phyloP scores from a whole-genome alignment of 345 rosid genomes.

The Pelargonium nanum region DNA sequence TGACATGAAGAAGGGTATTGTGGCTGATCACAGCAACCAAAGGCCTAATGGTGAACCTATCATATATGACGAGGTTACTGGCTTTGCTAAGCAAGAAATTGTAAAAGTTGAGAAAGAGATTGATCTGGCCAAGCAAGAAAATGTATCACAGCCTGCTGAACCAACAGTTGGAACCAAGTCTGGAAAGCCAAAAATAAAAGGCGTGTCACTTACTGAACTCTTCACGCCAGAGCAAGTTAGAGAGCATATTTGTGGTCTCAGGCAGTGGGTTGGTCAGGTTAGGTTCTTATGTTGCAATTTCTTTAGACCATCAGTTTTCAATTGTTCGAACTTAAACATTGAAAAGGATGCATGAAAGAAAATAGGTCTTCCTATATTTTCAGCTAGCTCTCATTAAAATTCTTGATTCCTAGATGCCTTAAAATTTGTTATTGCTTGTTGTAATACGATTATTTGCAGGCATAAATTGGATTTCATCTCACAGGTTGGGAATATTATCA shows the following conservation, averaged over 20 bases:
- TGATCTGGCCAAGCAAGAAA: constrained; percentile 49
- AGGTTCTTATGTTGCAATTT: not conserved
- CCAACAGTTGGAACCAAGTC: constrained; percentile 46
- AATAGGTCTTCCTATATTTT: not conserved
- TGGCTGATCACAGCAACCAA: constrained; percentile 36
- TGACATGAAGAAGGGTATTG: constrained; percentile 37
- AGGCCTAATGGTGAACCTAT: constrained; percentile 35
- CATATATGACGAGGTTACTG: constrained; percentile 20
- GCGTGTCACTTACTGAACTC: constrained; percentile 87
- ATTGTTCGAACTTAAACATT: not conserved
- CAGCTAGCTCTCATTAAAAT: too few relatives aligned
- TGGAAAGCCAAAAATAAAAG: constrained; percentile 91
- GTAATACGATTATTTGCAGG: not conserved
- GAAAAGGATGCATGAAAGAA: not conserved
- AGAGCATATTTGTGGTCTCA: constrained; percentile 85
- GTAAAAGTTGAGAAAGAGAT: constrained; percentile 41
- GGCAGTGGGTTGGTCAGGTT: constrained; percentile 99
- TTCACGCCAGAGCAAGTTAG: constrained; percentile 97
- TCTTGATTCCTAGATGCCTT: not conserved
- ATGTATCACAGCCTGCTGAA: constrained; percentile 33
- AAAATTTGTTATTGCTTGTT: not conserved
- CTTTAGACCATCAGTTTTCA: not conserved
- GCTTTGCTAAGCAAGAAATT: constrained; percentile 35
- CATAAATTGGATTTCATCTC: not conserved
- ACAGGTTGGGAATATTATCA: not conserved